Percentiles rank a stretch among this genome's conserved stretches.
Evolutionary conservation across 352 stramenopile species (phyloP).

Genomic region (Thalassiosira mediterranea): DNA sequence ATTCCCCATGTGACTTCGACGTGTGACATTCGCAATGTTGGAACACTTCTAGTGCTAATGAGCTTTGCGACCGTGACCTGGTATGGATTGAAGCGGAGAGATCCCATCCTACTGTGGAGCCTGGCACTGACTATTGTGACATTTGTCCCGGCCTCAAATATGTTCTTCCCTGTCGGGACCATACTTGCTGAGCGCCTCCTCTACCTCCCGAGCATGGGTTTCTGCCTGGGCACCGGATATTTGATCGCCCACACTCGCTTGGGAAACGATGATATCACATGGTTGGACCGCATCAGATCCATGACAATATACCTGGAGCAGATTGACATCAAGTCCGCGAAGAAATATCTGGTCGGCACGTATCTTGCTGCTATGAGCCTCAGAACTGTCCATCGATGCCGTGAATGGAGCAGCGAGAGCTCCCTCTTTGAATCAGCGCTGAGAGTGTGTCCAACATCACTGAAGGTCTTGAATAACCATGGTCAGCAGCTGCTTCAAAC

Average conservation of each 20-base stretch:
- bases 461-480: slow-evolving; percentile 74
- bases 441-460: slow-evolving; percentile 49
- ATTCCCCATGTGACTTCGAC: slow-evolving; percentile 83
- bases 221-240: slow-evolving; percentile 17
- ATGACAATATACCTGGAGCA: too few relatives aligned
- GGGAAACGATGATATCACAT: too few relatives aligned
- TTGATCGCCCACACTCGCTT: too few relatives aligned
- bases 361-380: slow-evolving; percentile 4
- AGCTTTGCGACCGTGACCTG: slow-evolving; percentile 53
- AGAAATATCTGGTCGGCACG: slow-evolving; percentile 3
- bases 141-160: slow-evolving; percentile 90
- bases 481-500: slow-evolving; percentile 27
- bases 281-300: too few relatives aligned
- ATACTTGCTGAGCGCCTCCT: slow-evolving; percentile 90
- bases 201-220: slow-evolving; percentile 84
- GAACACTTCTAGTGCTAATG: slow-evolving; percentile 76
- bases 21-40: slow-evolving; percentile 79
- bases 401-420: slow-evolving; percentile 56
- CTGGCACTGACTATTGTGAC: slow-evolving; percentile 85
- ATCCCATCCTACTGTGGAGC: slow-evolving; percentile 44
- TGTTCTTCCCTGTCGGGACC: slow-evolving; percentile 90
- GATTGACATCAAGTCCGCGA: too few relatives aligned
- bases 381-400: slow-evolving; percentile 17
- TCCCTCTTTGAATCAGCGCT: slow-evolving; percentile 57
- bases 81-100: slow-evolving; percentile 46